Evolutionary conservation across 2,329 filamentous ascomycete species (phyloP), one percentile per base, ranked within the genome.

Genomic region (Ustulina deusta): DNA sequence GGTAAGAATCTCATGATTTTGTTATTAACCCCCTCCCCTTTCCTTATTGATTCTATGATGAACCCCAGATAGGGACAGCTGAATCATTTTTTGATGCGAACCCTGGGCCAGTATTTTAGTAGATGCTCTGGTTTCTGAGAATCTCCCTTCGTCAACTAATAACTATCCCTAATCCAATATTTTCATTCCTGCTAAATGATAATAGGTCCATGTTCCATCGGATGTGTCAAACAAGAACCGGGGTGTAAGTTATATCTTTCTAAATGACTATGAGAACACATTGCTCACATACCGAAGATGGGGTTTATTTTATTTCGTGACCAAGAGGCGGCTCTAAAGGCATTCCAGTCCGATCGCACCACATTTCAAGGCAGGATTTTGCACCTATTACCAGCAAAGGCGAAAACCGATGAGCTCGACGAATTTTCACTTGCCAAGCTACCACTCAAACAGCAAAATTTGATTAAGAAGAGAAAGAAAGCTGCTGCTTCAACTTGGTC

Each of bases 41-140:
- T 40, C 3, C 13, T 56, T 66, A 66, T 73, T 76, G 71, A 72
- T 85, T 84, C 83, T 81, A 87, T 95, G 96, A 98, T 98, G 95
- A 98, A 93, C 84, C 89, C 88, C 92, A 92, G 96, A 98, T 98
- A 98, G 96, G 96, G 96, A 98, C 96, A 98, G 90, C 95, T 94
- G 92, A 80, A 81, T 78, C 83, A 93, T 92, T 93, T 85, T n/a
- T 85, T 98, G 94, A 97, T 94, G 92, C 89, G 85, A 93, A 86
- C 81, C 83, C 89, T 90, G 91, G 91, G 90, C 94, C 90, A 93
- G 88, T 92, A 96, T 97, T 97, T 97, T 99, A 97, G 96, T 99
- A 99, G 95, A 98, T 97, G 93, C 93, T 92, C 94, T 90, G 93
- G 91, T 85, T 84, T 85, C 93, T 96, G 91, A 94, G 82, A 83